Evolutionary conservation across 768 basidiomycete genomes (phyloP), one percentile per base, ranked within the genome.

Genomic region (Trametes cinnabarina): DNA sequence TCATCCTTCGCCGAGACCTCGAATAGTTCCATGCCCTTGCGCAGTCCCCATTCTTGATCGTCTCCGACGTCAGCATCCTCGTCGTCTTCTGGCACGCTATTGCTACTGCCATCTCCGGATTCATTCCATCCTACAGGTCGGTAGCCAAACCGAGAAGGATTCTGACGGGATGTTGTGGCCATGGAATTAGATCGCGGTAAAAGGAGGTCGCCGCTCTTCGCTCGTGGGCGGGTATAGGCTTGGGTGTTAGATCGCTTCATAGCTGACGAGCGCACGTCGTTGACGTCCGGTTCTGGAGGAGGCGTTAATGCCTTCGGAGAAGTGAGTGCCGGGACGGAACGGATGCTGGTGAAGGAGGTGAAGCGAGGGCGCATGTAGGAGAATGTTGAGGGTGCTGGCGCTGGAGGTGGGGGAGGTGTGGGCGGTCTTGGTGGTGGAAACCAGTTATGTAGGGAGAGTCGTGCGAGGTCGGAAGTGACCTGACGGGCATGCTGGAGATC

Each of bases 1-100:
- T 91, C 88, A 65, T 94, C 92, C 73, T 94, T 94, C 51, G 94
- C 89, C 42, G 92, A 94, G 19, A 96, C 92, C 69, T 96, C 92
- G 63, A 90, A 92, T 17, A 95, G 79, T 67, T 90, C 88, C 85
- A 94, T 92, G 60, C 85, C 88, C 68, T 88, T 88, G 68, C 80
- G 84, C 37, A 89, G 77, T 5, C 90, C 88, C 87, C 89, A 91
- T 68, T 88, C 88, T 39, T 75, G 75, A 56, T 83, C 82, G 32
- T 82, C 78, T 9, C 68, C 72, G 8, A 74, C 74, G 19, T 81
- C 81, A 5, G 76, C 81, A 14, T 75, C 78, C 10, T 77, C 72
- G 3, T 71, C 77, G 19, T 90, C 86, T 41, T 83, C 87, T 44
- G 82, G 79, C 51, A 84, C 75, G 69, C 86, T 88, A 58, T 84